Evolutionary conservation across 805 yeast genomes (phyloP).

Genomic region (Saccharomycopsis babjevae): DNA sequence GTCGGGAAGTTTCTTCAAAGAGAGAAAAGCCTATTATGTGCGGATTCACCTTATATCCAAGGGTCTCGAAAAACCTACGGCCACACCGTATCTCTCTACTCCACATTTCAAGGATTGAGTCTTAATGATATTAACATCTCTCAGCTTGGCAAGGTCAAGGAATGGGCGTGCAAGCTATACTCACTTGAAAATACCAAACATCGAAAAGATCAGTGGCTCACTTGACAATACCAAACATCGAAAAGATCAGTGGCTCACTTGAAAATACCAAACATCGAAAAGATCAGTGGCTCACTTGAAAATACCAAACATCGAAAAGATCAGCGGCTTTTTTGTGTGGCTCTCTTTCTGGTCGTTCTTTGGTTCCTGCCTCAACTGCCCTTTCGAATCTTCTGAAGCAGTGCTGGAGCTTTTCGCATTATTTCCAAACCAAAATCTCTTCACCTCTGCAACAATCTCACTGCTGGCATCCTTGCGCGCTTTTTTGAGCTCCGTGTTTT

Average conservation of each 20-base stretch:
- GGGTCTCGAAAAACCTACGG: too few species aligned
- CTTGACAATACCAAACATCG: too few species aligned
- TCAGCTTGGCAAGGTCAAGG: too few species aligned
- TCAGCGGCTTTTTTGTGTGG: neutral
- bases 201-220: too few species aligned
- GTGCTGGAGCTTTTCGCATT: neutral
- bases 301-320: neutral
- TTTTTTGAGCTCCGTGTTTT: slow-evolving; percentile 34
- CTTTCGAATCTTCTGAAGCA: neutral
- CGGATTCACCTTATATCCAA: too few species aligned
- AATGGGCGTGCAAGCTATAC: too few species aligned
- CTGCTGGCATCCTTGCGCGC: slow-evolving; percentile 28
- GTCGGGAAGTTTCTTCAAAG: neutral
- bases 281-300: neutral
- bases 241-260: too few species aligned
- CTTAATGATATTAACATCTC: too few species aligned
- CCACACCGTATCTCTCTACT: too few species aligned
- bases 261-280: neutral
- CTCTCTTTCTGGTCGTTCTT: too few species aligned
- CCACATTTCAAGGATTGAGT: too few species aligned
- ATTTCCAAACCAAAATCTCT: slow-evolving; percentile 1
- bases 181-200: too few species aligned
- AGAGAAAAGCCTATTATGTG: neutral
- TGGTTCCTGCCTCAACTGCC: neutral
- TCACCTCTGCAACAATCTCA: neutral